These are phyloP conservation scores for Glycine tomentella DNA, from an alignment of 306 rosid species.

Conservation along the genomic window DNA sequence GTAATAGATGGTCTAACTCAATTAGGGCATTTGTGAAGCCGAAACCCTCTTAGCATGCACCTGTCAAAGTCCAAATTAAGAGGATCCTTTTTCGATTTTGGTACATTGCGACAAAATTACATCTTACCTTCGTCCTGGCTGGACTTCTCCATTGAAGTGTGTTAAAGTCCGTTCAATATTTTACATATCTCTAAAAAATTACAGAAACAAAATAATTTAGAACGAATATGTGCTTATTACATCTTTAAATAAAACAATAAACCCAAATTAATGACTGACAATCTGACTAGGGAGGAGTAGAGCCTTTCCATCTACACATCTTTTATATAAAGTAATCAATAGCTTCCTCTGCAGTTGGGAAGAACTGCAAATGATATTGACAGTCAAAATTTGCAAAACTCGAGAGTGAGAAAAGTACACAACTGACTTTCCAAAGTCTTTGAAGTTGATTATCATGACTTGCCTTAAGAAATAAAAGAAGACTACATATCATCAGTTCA, in stretches of 20 bases:
- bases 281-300: conserved; percentile 93
- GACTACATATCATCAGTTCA: conserved; percentile 94
- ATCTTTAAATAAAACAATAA: conserved; percentile 25
- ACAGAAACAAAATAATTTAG: conserved; percentile 46
- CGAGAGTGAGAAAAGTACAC: conserved; percentile 1
- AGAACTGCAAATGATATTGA: conserved; percentile 66
- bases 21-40: conserved; percentile 90
- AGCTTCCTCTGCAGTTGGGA: conserved; percentile 85
- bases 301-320: conserved; percentile 95
- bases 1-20: conserved; percentile 92
- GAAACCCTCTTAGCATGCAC: conserved; percentile 95
- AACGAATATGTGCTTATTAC: conserved; percentile 38
- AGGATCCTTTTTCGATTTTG: conserved; percentile 40
- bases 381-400: conserved; percentile 36
- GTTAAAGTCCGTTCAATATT: conserved; percentile 74
- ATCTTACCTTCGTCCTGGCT: conserved; percentile 79
- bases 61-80: conserved; percentile 58
- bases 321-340: conserved; percentile 81
- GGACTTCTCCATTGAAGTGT: conserved; percentile 74
- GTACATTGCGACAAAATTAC: conserved; percentile 26
- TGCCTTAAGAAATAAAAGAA: conserved; percentile 89
- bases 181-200: conserved; percentile 82
- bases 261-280: conserved; percentile 60
- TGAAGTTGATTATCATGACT: conserved; percentile 42
- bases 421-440: conserved; percentile 30